Conservation (phyloP, 2,329 filamentous ascomycete species). For the Torrubiellomyces zombiae region DNA sequence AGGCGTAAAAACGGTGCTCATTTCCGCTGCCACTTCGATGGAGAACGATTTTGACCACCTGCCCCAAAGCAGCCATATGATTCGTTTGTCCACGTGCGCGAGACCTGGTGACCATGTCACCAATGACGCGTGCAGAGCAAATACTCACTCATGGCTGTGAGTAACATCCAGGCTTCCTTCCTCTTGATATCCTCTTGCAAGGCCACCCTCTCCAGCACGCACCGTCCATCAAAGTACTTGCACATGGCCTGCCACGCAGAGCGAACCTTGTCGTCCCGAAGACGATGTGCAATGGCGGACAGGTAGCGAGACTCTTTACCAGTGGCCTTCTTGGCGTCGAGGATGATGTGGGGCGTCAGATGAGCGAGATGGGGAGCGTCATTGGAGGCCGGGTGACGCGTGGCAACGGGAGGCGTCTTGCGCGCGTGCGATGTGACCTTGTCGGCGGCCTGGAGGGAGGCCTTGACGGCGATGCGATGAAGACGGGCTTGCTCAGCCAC, state of each 20-base stretch:
- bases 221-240: constrained; percentile 76
- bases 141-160: constrained; percentile 51
- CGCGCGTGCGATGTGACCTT: constrained; percentile 38
- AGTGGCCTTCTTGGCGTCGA: constrained; percentile 63
- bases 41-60: too few relatives aligned
- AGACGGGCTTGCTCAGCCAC: constrained; percentile 45
- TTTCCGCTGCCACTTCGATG: too few relatives aligned
- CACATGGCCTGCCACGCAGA: constrained; percentile 57
- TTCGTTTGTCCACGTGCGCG: neutral
- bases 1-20: too few relatives aligned
- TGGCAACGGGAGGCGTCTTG: constrained; percentile 29
- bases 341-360: constrained; percentile 49
- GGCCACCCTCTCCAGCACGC: constrained; percentile 72
- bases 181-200: constrained; percentile 75
- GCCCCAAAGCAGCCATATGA: too few relatives aligned
- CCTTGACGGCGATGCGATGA: constrained; percentile 38
- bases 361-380: constrained; percentile 37
- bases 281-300: constrained; percentile 37
- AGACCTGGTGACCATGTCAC: constrained; percentile 24
- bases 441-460: constrained; percentile 36
- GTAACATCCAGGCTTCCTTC: constrained; percentile 57
- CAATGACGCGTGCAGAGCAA: constrained; percentile 54
- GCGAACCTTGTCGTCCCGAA: constrained; percentile 39
- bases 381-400: constrained; percentile 39
- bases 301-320: constrained; percentile 61